Conservation (phyloP, 495 filamentous ascomycete species). For the Darksidea phi region DNA sequence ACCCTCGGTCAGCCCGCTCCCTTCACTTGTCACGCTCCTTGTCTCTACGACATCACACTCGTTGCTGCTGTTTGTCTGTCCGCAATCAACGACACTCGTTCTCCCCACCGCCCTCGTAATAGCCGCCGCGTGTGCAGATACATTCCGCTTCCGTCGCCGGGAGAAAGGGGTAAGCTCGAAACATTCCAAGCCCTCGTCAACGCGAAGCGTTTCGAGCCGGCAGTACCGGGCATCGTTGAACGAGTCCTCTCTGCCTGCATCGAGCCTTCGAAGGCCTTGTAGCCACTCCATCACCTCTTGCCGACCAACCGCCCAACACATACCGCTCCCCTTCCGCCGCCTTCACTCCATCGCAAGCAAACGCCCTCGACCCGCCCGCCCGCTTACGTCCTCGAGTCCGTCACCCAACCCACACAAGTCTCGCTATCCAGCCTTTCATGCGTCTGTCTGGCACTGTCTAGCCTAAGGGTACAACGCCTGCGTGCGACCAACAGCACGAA, state of each 20-base stretch:
- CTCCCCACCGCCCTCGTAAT: no score
- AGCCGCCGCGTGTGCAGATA: conserved; percentile 4
- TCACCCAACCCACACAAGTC: neutral
- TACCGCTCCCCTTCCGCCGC: neutral
- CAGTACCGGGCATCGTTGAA: conserved; percentile 36
- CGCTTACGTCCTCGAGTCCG: conserved; percentile 2
- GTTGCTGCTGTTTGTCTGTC: conserved; percentile 14
- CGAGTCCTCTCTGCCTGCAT: conserved; percentile 30
- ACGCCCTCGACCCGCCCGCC: conserved; percentile 1
- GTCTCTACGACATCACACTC: conserved; percentile 24
- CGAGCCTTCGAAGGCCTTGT: neutral
- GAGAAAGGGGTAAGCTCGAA: conserved; percentile 30
- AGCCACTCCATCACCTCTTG: neutral
- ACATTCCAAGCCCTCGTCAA: conserved; percentile 34
- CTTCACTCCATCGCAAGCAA: neutral
- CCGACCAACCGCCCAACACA: conserved; percentile 5
- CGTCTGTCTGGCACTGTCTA: conserved; percentile 11
- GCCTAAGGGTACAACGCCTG: conserved; percentile 26
- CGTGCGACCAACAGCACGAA: neutral
- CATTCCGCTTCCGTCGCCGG: conserved; percentile 23
- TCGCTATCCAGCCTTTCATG: no score
- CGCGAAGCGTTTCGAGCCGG: conserved; percentile 35
- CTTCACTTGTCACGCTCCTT: conserved; percentile 7
- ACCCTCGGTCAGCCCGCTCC: neutral
- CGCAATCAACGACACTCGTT: neutral